Conservation (phyloP, 2,329 filamentous ascomycete genomes). For the Coniochaeta prunicola region DNA sequence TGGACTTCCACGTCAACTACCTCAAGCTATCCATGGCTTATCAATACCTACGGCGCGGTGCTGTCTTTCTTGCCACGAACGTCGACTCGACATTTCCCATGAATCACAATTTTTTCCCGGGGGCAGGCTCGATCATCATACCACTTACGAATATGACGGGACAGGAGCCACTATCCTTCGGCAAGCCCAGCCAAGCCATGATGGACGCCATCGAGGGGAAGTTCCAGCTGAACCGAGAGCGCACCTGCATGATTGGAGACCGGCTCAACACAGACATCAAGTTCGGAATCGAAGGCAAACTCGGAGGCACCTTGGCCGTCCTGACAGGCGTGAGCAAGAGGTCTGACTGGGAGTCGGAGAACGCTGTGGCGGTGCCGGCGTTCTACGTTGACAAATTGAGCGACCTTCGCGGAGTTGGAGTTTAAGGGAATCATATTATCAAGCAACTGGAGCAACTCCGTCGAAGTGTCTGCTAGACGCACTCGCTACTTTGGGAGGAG, state of each 20-base stretch:
- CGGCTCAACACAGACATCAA: conserved; percentile 91
- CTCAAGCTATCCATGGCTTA: conserved; percentile 79
- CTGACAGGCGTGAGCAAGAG: conserved; percentile 84
- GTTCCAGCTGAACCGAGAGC: conserved; percentile 76
- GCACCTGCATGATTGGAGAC: conserved; percentile 94
- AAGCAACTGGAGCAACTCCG: neutral
- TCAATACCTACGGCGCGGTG: conserved; percentile 78
- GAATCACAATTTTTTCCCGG: conserved; percentile 78
- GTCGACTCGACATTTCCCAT: conserved; percentile 83
- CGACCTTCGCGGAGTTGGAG: conserved; percentile 46
- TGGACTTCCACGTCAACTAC: conserved; percentile 95
- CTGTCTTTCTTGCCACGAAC: conserved; percentile 88
- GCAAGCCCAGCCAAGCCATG: conserved; percentile 97
- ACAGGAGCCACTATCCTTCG: conserved; percentile 67
- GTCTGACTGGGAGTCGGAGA: conserved; percentile 69
- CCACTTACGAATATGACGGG: conserved; percentile 68
- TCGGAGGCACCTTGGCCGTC: conserved; percentile 87
- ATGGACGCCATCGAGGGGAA: conserved; percentile 98
- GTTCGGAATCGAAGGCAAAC: conserved; percentile 83
- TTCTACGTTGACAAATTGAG: conserved; percentile 82
- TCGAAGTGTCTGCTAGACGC: too few species aligned
- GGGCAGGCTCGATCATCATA: conserved; percentile 75
- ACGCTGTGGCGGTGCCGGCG: conserved; percentile 62
- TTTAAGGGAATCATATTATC: neutral
- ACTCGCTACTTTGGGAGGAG: neutral